Evolutionary conservation across 495 filamentous ascomycete species (phyloP).

Genomic region (Neurospora sp.): DNA sequence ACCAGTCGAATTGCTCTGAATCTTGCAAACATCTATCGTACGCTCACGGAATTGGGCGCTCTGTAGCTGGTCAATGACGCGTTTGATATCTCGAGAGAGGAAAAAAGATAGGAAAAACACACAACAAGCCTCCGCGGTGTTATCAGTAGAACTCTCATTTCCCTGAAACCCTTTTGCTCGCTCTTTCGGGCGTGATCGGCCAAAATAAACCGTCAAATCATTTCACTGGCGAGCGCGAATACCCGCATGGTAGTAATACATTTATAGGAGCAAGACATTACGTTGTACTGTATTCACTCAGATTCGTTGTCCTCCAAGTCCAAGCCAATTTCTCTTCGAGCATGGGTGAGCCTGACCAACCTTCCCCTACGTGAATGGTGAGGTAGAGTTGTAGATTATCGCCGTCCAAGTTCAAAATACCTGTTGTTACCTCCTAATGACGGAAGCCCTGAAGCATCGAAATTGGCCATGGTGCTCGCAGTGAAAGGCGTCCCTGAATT

Average conservation of each 20-base stretch:
- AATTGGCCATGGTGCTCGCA: conserved; percentile 10
- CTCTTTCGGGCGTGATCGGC: neutral
- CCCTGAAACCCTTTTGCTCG: neutral
- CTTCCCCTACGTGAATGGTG: neutral
- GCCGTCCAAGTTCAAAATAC: conserved; percentile 13
- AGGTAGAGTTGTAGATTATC: conserved; percentile 2
- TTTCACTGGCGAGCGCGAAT: neutral
- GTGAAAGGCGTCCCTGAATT: conserved; percentile 13
- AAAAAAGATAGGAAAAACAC: neutral
- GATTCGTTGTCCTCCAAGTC: neutral
- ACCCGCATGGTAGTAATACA: neutral
- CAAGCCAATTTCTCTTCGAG: neutral
- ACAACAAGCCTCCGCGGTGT: neutral
- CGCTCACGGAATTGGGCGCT: neutral
- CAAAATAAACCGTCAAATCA: neutral
- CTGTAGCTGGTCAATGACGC: neutral
- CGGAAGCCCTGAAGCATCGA: conserved; percentile 14
- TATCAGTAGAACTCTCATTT: neutral
- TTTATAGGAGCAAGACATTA: neutral
- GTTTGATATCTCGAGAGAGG: neutral
- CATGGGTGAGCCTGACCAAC: neutral
- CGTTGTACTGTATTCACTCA: neutral
- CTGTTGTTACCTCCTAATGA: conserved; percentile 10
- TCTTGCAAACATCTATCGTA: neutral
- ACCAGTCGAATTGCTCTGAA: neutral